Conservation (phyloP, 371 early-diverging fungal species). For the Mortierella sp. region DNA sequence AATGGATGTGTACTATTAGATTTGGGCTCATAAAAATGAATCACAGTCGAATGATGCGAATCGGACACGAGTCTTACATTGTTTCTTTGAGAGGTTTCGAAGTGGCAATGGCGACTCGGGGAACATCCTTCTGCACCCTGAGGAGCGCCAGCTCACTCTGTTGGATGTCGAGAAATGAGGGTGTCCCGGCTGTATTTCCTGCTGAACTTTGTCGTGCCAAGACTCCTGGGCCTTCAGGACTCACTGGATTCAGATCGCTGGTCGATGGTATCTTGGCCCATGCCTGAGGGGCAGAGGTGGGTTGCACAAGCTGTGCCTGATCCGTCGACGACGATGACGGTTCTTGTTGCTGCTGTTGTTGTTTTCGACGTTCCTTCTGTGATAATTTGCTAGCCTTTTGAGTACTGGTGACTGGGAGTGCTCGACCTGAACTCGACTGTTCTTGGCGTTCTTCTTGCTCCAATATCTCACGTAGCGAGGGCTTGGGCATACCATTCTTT, state of each 20-base stretch:
- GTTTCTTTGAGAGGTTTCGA: constrained; percentile 50
- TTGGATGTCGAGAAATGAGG: constrained; percentile 29
- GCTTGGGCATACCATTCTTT: constrained; percentile 14
- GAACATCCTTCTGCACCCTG: constrained; percentile 29
- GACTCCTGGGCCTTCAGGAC: not conserved
- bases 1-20: not conserved
- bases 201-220: not conserved
- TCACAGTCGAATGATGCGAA: no score
- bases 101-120: constrained; percentile 38
- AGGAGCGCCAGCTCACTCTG: constrained; percentile 38
- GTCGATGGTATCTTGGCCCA: constrained; percentile 30
- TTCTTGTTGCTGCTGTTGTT: constrained; percentile 23
- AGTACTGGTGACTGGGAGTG: not conserved
- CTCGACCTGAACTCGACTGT: not conserved
- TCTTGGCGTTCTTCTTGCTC: constrained; percentile 36
- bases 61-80: constrained; percentile 12
- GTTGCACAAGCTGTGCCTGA: not conserved
- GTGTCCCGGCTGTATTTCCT: not conserved
- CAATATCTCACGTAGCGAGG: constrained; percentile 57
- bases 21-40: not conserved
- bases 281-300: constrained; percentile 3
- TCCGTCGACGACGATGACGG: constrained; percentile 10
- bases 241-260: not conserved
- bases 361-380: constrained; percentile 47
- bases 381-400: constrained; percentile 33